A percentile compares a stretch with the other conserved stretches of the same genome.
phyloP scores from a whole-genome alignment of 768 basidiomycete species.

The Boletus rufocinnamomeus region DNA sequence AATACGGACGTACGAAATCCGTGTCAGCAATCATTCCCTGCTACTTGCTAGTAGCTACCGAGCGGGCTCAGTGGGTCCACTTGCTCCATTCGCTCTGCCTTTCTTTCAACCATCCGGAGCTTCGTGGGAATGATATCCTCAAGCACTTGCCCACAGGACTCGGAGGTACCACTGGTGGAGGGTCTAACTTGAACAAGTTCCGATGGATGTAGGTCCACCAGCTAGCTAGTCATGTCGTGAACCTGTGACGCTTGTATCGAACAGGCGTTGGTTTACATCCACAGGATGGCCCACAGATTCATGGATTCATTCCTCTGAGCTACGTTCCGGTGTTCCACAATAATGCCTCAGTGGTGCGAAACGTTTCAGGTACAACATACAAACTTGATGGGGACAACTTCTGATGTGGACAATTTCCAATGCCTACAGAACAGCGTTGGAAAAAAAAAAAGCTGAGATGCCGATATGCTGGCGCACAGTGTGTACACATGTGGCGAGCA shows the following conservation, averaged over 20 bases:
- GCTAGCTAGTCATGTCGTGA: background rate
- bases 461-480: background rate
- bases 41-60: no score
- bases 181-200: background rate
- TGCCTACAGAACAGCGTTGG: background rate
- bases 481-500: background rate
- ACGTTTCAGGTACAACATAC: background rate
- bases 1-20: background rate
- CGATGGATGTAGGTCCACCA: background rate
- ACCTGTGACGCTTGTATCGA: background rate
- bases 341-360: background rate
- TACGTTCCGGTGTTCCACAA: background rate
- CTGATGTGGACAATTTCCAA: background rate
- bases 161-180: background rate
- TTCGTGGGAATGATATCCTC: background rate
- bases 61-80: background rate
- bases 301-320: background rate
- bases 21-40: background rate
- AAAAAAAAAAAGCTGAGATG: background rate
- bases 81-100: background rate
- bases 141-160: background rate
- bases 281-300: conserved; percentile 3
- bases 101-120: background rate
- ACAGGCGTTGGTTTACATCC: background rate
- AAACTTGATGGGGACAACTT: background rate